Evolutionary conservation across 768 basidiomycete species (phyloP).

Genomic region (Collybiopsis confluens): DNA sequence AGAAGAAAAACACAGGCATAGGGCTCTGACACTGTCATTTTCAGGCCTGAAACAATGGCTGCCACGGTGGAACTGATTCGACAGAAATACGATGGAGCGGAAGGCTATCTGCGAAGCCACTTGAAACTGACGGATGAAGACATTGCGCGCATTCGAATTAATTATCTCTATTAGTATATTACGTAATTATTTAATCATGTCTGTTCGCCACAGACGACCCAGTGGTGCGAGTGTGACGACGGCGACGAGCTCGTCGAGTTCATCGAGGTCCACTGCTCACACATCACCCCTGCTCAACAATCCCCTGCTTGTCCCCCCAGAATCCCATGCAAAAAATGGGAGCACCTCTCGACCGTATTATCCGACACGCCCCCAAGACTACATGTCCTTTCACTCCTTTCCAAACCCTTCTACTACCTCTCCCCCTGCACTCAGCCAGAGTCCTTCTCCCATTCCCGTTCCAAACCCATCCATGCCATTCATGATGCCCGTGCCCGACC

Average conservation of each 20-base stretch:
- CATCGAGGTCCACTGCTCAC: neutral
- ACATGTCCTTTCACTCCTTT: constrained; percentile 6
- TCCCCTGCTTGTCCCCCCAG: neutral
- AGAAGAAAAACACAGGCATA: too few species aligned
- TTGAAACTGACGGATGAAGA: constrained; percentile 28
- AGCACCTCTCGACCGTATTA: neutral
- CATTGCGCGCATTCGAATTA: constrained; percentile 12
- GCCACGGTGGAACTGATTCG: constrained; percentile 26
- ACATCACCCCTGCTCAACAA: neutral
- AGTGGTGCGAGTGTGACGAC: too few species aligned
- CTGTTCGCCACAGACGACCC: too few species aligned
- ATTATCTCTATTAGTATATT: too few species aligned
- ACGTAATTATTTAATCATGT: too few species aligned
- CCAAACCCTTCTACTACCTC: neutral
- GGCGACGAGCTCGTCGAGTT: neutral
- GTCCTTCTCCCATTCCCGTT: too few species aligned
- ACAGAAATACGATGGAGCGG: constrained; percentile 32
- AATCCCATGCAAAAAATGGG: neutral
- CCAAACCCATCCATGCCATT: neutral
- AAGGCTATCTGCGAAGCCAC: constrained; percentile 27
- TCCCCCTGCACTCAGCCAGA: too few species aligned
- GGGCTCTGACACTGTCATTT: neutral
- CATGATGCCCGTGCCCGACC: neutral
- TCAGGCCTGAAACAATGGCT: constrained; percentile 33
- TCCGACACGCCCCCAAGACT: neutral